Conservation (phyloP, 2,329 filamentous ascomycete genomes). For the Aspergillus viridinutans region DNA sequence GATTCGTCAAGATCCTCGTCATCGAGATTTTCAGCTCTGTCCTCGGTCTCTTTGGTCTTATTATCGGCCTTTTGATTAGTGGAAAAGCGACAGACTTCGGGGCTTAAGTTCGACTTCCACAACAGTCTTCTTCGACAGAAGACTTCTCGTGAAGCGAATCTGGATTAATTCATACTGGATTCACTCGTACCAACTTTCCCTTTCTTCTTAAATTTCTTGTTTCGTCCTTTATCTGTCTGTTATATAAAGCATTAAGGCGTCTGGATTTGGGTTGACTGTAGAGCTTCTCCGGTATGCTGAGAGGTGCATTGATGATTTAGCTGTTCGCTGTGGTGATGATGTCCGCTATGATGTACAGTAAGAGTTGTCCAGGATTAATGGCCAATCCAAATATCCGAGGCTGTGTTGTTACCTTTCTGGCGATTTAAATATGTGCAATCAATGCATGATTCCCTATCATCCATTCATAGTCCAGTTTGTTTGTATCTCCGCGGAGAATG, state of each 20-base stretch:
- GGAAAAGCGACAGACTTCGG: constrained; percentile 75
- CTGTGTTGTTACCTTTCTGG: background rate
- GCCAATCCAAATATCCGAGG: background rate
- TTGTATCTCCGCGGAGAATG: too few relatives aligned
- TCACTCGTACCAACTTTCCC: constrained; percentile 20
- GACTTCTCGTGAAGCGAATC: constrained; percentile 9
- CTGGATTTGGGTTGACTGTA: constrained; percentile 31
- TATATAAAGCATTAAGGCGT: constrained; percentile 39
- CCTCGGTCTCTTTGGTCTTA: constrained; percentile 90
- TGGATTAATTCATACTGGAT: constrained; percentile 12
- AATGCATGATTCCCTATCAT: background rate
- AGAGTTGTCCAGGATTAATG: constrained; percentile 19
- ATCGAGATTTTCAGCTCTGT: constrained; percentile 99
- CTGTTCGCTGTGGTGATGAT: constrained; percentile 17
- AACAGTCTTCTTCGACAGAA: constrained; percentile 13
- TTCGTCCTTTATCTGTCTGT: constrained; percentile 21
- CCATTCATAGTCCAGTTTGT: background rate
- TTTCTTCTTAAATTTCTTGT: constrained; percentile 15
- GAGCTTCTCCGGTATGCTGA: constrained; percentile 21
- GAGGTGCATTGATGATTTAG: constrained; percentile 27
- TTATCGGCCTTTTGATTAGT: constrained; percentile 84
- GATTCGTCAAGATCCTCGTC: constrained; percentile 97
- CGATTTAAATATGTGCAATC: background rate
- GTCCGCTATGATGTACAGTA: constrained; percentile 19
- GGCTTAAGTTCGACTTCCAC: constrained; percentile 17